These are phyloP conservation scores for Aspergillus eucalypticola DNA, from an alignment of 2,329 filamentous ascomycete genomes.

Conservation along the genomic window DNA sequence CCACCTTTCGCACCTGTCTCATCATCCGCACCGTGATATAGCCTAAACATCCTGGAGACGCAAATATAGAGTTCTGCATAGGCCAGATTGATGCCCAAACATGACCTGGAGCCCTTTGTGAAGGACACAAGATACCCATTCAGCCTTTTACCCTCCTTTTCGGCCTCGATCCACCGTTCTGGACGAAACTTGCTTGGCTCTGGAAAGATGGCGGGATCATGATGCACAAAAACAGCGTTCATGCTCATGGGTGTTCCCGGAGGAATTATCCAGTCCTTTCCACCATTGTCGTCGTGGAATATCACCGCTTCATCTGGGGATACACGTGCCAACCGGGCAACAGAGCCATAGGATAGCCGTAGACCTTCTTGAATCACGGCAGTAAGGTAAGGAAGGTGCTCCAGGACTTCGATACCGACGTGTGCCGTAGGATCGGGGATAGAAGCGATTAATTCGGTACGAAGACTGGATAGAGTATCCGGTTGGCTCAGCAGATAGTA, in stretches of 20 bases:
- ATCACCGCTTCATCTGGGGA: neutral
- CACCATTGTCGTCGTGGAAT: neutral
- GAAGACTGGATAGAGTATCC: too few relatives aligned
- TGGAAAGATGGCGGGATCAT: constrained; percentile 1
- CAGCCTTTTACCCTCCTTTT: neutral
- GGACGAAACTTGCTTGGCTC: neutral
- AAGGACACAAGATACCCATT: constrained; percentile 9
- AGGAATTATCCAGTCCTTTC: neutral
- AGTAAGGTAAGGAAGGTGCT: constrained; percentile 9
- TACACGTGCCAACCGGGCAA: neutral
- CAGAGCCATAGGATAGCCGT: neutral
- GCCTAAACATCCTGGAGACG: too few relatives aligned
- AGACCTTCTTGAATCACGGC: constrained; percentile 11
- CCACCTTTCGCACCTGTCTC: too few relatives aligned
- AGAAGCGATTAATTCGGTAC: neutral
- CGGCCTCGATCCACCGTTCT: constrained; percentile 1
- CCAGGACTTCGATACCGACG: neutral
- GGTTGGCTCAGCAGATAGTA: neutral
- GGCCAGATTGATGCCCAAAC: constrained; percentile 11
- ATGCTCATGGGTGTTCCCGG: constrained; percentile 1
- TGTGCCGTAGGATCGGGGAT: neutral
- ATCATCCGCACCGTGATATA: too few relatives aligned
- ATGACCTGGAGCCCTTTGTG: neutral
- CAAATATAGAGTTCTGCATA: constrained; percentile 6
- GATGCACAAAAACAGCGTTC: neutral